Percentiles rank a stretch among this genome's conserved stretches.
Conservation (phyloP, 441 rosid species). For the Breynia disticha region DNA sequence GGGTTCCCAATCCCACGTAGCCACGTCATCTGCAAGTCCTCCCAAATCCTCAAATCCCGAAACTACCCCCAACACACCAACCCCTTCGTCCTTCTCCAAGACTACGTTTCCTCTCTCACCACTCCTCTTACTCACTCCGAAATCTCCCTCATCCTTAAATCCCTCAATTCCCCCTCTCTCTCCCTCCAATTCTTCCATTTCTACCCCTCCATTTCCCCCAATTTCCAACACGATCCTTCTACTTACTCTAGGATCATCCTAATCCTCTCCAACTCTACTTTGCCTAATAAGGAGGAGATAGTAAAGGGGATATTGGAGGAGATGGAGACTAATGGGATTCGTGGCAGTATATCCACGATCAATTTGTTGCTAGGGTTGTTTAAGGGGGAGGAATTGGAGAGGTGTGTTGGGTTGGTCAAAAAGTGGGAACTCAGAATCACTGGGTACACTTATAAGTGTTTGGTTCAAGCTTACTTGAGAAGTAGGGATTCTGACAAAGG, state of each 20-base stretch:
- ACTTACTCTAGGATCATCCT: slow-evolving; percentile 61
- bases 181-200: slow-evolving; percentile 55
- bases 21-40: slow-evolving; percentile 59
- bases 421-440: slow-evolving; percentile 79
- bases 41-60: slow-evolving; percentile 47
- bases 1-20: slow-evolving; percentile 78
- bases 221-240: slow-evolving; percentile 47
- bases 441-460: slow-evolving; percentile 67
- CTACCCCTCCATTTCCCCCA: slow-evolving; percentile 49
- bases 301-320: slow-evolving; percentile 38
- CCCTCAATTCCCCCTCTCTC: slow-evolving; percentile 60
- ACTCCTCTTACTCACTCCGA: slow-evolving; percentile 57
- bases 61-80: slow-evolving; percentile 11
- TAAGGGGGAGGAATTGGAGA: slow-evolving; percentile 40
- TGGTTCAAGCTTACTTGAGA: slow-evolving; percentile 73
- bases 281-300: slow-evolving; percentile 32
- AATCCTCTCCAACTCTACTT: slow-evolving; percentile 58
- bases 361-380: slow-evolving; percentile 69
- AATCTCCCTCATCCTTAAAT: slow-evolving; percentile 70
- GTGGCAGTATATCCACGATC: slow-evolving; percentile 70
- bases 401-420: slow-evolving; percentile 42
- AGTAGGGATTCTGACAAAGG: slow-evolving; percentile 48
- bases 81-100: slow-evolving; percentile 37
- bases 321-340: slow-evolving; percentile 45
- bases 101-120: slow-evolving; percentile 56